Evolutionary conservation across 2,329 filamentous ascomycete genomes (phyloP).

Genomic region (Talaromyces sp.): DNA sequence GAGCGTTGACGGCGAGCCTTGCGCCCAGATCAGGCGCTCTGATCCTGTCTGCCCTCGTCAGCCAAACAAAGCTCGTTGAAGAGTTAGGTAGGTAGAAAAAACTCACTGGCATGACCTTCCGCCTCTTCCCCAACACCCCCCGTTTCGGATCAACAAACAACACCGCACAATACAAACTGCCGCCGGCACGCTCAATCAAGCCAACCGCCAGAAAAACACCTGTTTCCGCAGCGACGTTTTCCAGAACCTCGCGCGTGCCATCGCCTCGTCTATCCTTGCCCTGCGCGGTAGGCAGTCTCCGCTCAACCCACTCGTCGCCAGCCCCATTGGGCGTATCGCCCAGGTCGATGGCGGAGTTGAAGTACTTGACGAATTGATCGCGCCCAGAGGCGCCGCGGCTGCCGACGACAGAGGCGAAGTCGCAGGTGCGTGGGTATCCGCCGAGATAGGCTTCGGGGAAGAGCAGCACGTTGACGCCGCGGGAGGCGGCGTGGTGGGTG

Average conservation of each 20-base stretch:
- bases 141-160: conserved; percentile 73
- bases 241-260: conserved; percentile 74
- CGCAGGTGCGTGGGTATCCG: conserved; percentile 78
- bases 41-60: conserved; percentile 58
- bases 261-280: conserved; percentile 57
- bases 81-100: not conserved
- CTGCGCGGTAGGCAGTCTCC: conserved; percentile 50
- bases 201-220: conserved; percentile 80
- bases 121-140: conserved; percentile 74
- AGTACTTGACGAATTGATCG: conserved; percentile 79
- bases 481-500: conserved; percentile 58
- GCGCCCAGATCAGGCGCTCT: conserved; percentile 83
- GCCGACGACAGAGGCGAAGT: conserved; percentile 72
- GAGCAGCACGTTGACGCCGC: conserved; percentile 64
- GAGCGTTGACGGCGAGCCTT: conserved; percentile 73
- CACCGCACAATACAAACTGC: conserved; percentile 76
- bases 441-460: conserved; percentile 92
- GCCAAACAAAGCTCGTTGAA: not conserved
- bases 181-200: conserved; percentile 71
- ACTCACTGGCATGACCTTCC: conserved; percentile 84
- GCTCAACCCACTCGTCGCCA: conserved; percentile 66
- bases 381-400: conserved; percentile 63
- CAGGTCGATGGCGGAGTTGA: conserved; percentile 71
- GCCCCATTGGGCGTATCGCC: conserved; percentile 71
- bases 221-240: conserved; percentile 68